Evolutionary conservation across 305 asterid species (phyloP).

Genomic region (Solanum hybrid): DNA sequence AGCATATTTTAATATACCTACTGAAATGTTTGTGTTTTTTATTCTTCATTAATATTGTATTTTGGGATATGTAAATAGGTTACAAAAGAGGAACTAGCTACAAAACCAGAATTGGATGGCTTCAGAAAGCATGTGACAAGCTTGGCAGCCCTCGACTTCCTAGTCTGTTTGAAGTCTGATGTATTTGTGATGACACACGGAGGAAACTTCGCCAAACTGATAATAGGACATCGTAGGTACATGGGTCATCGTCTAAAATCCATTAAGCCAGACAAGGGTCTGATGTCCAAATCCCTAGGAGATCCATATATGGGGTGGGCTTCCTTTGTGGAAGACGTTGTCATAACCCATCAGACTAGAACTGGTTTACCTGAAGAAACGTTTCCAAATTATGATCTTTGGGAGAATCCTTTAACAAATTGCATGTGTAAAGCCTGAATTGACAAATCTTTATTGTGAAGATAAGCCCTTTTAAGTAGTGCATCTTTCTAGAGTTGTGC

Average conservation of each 20-base stretch:
- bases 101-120: slow-evolving; percentile 65
- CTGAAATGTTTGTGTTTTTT: neutral
- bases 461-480: slow-evolving; percentile 15
- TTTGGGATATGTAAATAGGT: slow-evolving; percentile 38
- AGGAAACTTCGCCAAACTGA: slow-evolving; percentile 89
- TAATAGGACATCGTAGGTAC: slow-evolving; percentile 79
- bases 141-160: slow-evolving; percentile 93
- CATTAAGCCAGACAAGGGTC: slow-evolving; percentile 94
- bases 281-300: slow-evolving; percentile 90
- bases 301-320: slow-evolving; percentile 99
- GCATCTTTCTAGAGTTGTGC: slow-evolving; percentile 1
- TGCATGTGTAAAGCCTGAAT: slow-evolving; percentile 92
- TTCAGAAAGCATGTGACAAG: slow-evolving; percentile 95
- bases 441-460: slow-evolving; percentile 18
- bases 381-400: slow-evolving; percentile 90
- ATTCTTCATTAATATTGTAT: neutral
- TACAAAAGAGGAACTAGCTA: slow-evolving; percentile 85
- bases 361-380: slow-evolving; percentile 92
- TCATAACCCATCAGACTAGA: slow-evolving; percentile 80
- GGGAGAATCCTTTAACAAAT: slow-evolving; percentile 96
- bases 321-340: slow-evolving; percentile 76
- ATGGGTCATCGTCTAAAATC: slow-evolving; percentile 85
- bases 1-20: neutral
- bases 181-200: slow-evolving; percentile 98
- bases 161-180: slow-evolving; percentile 90